Evolutionary conservation across 139 green algal species (phyloP).

Genomic region (Micromonas commoda): DNA sequence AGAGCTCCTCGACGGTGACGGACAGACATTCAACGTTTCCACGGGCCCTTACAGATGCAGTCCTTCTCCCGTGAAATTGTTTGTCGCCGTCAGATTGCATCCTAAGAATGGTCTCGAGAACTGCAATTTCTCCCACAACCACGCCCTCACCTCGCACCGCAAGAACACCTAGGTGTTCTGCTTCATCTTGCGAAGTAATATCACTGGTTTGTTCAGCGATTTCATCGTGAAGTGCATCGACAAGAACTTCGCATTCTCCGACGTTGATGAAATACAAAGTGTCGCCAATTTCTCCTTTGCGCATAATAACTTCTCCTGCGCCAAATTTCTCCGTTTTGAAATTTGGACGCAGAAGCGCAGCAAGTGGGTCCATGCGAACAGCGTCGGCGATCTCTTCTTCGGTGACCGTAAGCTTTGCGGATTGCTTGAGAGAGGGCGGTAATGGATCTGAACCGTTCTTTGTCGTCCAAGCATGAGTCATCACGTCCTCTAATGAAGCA

Average conservation of each 20-base stretch:
- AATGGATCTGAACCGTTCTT: conserved; percentile 8
- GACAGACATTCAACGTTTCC: conserved; percentile 3
- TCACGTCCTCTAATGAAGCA: not conserved
- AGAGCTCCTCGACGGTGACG: not conserved
- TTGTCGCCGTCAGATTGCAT: not conserved
- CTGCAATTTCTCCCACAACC: conserved; percentile 16
- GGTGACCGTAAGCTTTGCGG: conserved; percentile 5
- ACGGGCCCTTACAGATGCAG: not conserved
- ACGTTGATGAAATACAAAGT: conserved; percentile 28
- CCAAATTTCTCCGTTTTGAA: conserved; percentile 23
- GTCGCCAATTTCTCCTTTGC: conserved; percentile 11
- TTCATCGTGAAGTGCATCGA: conserved; percentile 9
- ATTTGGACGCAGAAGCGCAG: not conserved
- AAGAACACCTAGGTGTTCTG: not conserved
- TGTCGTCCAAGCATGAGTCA: conserved; percentile 5
- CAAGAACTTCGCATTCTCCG: conserved; percentile 18
- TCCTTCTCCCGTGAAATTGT: not conserved
- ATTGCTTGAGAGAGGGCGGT: not conserved
- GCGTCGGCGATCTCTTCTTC: conserved; percentile 28
- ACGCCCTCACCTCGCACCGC: not conserved
- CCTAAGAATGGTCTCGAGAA: not conserved
- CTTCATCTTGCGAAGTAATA: not conserved
- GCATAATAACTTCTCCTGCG: conserved; percentile 7
- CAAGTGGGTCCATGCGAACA: conserved; percentile 12
- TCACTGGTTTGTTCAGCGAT: not conserved